Conservation (phyloP, 441 rosid species). For the Daphne laureola region DNA sequence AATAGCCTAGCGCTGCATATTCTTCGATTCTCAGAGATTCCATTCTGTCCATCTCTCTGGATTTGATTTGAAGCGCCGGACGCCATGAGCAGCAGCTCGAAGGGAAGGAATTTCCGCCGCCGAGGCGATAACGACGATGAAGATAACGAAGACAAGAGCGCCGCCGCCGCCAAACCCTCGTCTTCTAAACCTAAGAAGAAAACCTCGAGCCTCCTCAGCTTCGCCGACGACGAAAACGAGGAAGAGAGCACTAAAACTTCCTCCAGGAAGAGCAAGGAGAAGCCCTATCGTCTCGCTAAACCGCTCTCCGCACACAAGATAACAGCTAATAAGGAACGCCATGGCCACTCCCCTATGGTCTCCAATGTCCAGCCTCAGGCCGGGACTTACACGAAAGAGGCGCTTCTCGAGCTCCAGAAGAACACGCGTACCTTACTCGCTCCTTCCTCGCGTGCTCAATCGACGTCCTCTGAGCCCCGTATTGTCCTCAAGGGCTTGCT, state of each 20-base stretch:
- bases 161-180: slow-evolving; percentile 20
- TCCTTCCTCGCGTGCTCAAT: slow-evolving; percentile 31
- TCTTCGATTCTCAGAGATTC: too few relatives aligned
- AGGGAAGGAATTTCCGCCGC: slow-evolving; percentile 71
- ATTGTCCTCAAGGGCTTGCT: slow-evolving; percentile 67
- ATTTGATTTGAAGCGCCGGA: not conserved
- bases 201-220: slow-evolving; percentile 49
- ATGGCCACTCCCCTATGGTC: slow-evolving; percentile 19
- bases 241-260: slow-evolving; percentile 26
- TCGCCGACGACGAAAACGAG: slow-evolving; percentile 60
- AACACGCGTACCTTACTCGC: slow-evolving; percentile 74
- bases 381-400: slow-evolving; percentile 78
- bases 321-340: slow-evolving; percentile 49
- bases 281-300: slow-evolving; percentile 32
- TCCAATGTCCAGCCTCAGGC: slow-evolving; percentile 84
- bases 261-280: slow-evolving; percentile 14
- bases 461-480: slow-evolving; percentile 39
- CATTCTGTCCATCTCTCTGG: too few relatives aligned
- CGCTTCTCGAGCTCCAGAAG: slow-evolving; percentile 83
- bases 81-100: slow-evolving; percentile 28
- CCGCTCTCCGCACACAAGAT: slow-evolving; percentile 56
- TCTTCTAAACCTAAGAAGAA: slow-evolving; percentile 51
- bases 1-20: too few relatives aligned
- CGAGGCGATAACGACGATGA: slow-evolving; percentile 42
- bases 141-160: slow-evolving; percentile 3